A percentile compares a stretch with the other conserved stretches of the same genome.
Evolutionary conservation across 306 rosid species (phyloP).

Genomic region (Quercus agrifolia): DNA sequence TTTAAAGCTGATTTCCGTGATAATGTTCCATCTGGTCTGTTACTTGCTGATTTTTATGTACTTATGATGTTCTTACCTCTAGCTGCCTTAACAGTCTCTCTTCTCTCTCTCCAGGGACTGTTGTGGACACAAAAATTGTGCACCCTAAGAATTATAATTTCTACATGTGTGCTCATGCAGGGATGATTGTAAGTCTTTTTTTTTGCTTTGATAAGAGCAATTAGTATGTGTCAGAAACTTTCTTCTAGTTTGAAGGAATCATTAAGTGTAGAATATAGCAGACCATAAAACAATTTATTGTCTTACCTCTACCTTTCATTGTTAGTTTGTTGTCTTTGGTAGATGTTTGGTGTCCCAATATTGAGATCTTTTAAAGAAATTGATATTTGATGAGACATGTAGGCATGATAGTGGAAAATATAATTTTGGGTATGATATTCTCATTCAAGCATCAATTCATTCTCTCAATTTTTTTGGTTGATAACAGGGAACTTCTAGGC

Average conservation of each 20-base stretch:
- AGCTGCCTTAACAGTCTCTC: constrained; percentile 11
- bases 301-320: background rate
- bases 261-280: background rate
- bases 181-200: constrained; percentile 59
- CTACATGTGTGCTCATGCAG: constrained; percentile 78
- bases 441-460: constrained; percentile 6
- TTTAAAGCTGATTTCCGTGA: constrained; percentile 53
- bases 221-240: background rate
- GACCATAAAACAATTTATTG: background rate
- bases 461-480: background rate
- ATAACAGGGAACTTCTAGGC: constrained; percentile 83
- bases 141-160: constrained; percentile 83
- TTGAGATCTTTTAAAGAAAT: too few species aligned
- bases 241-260: background rate
- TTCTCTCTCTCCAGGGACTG: constrained; percentile 59
- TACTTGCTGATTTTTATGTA: background rate
- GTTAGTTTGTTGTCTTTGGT: background rate
- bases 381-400: background rate
- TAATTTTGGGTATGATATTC: background rate
- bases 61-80: background rate
- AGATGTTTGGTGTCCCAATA: too few species aligned
- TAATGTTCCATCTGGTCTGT: constrained; percentile 87
- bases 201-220: background rate
- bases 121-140: constrained; percentile 70
- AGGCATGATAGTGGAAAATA: background rate